A percentile compares a stretch with the other conserved stretches of the same genome.
These are phyloP conservation scores for Candida sanyaensis DNA, from an alignment of 1,139 yeast genomes.

Conservation along the genomic window DNA sequence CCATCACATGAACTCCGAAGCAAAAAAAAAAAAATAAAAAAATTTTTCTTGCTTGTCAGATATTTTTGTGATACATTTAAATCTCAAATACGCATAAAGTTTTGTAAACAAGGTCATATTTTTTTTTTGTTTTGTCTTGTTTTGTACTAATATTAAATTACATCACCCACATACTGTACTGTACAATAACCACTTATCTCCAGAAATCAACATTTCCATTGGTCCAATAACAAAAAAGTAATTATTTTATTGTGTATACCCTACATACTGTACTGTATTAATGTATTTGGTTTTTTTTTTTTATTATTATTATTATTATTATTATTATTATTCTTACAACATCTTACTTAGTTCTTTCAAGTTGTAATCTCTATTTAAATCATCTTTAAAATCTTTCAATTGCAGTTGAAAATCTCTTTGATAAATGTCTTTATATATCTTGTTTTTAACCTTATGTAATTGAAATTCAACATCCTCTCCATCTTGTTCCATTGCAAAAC, in stretches of 20 bases:
- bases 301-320: not conserved
- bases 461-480: constrained; percentile 20
- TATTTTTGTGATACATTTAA: no score
- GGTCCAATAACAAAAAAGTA: not conserved
- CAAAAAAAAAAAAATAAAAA: no score
- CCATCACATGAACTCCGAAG: constrained; percentile 3
- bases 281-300: no score
- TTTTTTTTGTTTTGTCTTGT: not conserved
- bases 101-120: not conserved
- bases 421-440: constrained; percentile 29
- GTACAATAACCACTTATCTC: not conserved
- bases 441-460: constrained; percentile 23
- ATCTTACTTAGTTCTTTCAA: constrained; percentile 24
- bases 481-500: constrained; percentile 15
- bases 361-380: constrained; percentile 30
- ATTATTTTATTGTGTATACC: not conserved
- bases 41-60: not conserved
- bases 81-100: no score
- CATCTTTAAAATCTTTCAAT: constrained; percentile 25
- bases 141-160: not conserved
- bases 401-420: constrained; percentile 21
- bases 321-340: constrained; percentile 1
- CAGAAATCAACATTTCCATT: not conserved
- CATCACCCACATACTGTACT: not conserved
- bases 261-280: no score